Conservation (phyloP, 371 early-diverging fungal species). For the Apophysomyces elegans region DNA sequence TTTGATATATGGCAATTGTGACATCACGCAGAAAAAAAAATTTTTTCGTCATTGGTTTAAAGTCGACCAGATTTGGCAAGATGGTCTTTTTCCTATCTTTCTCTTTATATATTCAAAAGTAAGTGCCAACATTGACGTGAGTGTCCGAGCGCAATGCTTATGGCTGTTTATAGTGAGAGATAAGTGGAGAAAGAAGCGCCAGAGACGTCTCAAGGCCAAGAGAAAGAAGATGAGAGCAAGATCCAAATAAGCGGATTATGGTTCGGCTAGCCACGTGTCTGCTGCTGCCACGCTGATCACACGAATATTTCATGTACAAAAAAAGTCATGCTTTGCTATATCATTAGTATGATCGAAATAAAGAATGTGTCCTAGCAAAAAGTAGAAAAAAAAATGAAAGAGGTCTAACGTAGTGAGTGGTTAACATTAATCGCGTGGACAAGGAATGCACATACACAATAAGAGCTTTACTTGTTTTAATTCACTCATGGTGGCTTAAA, state of each 20-base stretch:
- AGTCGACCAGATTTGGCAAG: neutral
- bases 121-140: neutral
- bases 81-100: neutral
- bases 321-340: neutral
- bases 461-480: no score
- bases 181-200: slow-evolving; percentile 46
- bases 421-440: neutral
- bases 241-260: slow-evolving; percentile 26
- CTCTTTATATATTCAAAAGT: slow-evolving; percentile 3
- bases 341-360: neutral
- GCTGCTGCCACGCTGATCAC: neutral
- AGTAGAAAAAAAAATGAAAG: neutral
- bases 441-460: no score
- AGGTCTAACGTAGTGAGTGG: neutral
- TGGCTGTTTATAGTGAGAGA: slow-evolving; percentile 24
- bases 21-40: slow-evolving; percentile 2
- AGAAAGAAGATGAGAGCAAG: slow-evolving; percentile 33
- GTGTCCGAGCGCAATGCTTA: neutral
- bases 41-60: neutral
- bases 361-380: neutral
- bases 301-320: neutral
- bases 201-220: slow-evolving; percentile 45
- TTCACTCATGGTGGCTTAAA: no score
- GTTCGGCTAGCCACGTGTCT: neutral
- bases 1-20: neutral